Evolutionary conservation across 768 basidiomycete species (phyloP).

Genomic region (Porpolomopsis calyptriformis): DNA sequence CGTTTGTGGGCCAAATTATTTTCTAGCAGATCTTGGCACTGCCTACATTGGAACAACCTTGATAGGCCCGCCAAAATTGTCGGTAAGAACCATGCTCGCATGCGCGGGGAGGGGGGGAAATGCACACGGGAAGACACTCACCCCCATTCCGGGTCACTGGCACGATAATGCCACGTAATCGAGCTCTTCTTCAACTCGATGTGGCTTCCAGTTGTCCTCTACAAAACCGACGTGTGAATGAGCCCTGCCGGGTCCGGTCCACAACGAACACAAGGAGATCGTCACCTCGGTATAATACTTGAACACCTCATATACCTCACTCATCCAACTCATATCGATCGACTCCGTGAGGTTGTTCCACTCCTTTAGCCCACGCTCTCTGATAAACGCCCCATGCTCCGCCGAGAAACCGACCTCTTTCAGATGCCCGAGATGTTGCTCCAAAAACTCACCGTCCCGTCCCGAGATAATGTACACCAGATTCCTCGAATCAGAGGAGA

Average conservation of each 20-base stretch:
- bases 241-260: conserved; percentile 5
- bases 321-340: conserved; percentile 97
- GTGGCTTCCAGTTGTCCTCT: conserved; percentile 89
- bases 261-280: conserved; percentile 5
- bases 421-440: conserved; percentile 83
- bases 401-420: conserved; percentile 80
- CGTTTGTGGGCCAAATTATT: conserved; percentile 87
- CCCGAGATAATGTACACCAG: conserved; percentile 97
- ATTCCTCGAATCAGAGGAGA: conserved; percentile 77
- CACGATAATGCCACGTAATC: conserved; percentile 96
- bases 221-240: conserved; percentile 5
- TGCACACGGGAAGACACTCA: conserved; percentile 36
- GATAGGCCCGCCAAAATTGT: too few relatives aligned
- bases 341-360: conserved; percentile 89
- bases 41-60: conserved; percentile 90
- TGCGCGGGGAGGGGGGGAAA: too few relatives aligned
- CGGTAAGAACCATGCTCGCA: too few relatives aligned
- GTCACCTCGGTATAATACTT: conserved; percentile 87
- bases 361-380: conserved; percentile 48
- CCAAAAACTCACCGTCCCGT: conserved; percentile 86
- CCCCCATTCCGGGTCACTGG: conserved; percentile 93
- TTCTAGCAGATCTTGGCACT: conserved; percentile 93
- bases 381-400: conserved; percentile 91
- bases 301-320: conserved; percentile 91
- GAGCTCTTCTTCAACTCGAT: conserved; percentile 97